Evolutionary conservation across 2,329 filamentous ascomycete genomes (phyloP).

Genomic region (Penicillium sp.): DNA sequence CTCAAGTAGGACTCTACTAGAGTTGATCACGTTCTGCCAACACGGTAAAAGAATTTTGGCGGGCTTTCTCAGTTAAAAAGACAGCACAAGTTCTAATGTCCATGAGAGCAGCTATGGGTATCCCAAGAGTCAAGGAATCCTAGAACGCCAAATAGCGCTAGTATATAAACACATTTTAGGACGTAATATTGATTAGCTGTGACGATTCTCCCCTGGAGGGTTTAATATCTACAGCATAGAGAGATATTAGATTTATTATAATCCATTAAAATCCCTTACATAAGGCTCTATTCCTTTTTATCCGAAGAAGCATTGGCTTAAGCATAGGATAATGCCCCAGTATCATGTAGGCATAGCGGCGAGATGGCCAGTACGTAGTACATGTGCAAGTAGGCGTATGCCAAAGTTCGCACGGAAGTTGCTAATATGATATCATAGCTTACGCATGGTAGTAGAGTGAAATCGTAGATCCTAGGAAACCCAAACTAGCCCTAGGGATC

Average conservation of each 20-base stretch:
- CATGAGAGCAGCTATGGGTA: too few relatives aligned
- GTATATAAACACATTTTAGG: constrained; percentile 10
- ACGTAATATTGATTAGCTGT: constrained; percentile 11
- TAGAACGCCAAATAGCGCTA: too few relatives aligned
- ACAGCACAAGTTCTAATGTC: constrained; percentile 11
- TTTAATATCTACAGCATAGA: constrained; percentile 14
- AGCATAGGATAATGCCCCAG: constrained; percentile 9
- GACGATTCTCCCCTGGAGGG: constrained; percentile 7
- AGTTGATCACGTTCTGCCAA: constrained; percentile 1
- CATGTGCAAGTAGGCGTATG: constrained; percentile 15
- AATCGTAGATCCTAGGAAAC: constrained; percentile 19
- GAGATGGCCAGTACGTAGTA: constrained; percentile 14
- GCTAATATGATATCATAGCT: constrained; percentile 21
- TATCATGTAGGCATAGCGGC: constrained; percentile 15
- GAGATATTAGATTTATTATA: constrained; percentile 11
- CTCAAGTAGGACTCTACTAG: constrained; percentile 5
- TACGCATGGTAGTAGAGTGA: constrained; percentile 16
- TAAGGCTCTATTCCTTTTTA: constrained; percentile 12
- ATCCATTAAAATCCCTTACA: constrained; percentile 11
- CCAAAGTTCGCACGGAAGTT: constrained; percentile 16
- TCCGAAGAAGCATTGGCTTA: constrained; percentile 8
- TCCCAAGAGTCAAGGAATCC: too few relatives aligned
- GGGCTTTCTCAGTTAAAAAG: constrained; percentile 7
- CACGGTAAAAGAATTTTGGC: constrained; percentile 4
- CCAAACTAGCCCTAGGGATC: constrained; percentile 11